Evolutionary conservation across 805 yeast species (phyloP).

Genomic region (Dipodascus albidus): DNA sequence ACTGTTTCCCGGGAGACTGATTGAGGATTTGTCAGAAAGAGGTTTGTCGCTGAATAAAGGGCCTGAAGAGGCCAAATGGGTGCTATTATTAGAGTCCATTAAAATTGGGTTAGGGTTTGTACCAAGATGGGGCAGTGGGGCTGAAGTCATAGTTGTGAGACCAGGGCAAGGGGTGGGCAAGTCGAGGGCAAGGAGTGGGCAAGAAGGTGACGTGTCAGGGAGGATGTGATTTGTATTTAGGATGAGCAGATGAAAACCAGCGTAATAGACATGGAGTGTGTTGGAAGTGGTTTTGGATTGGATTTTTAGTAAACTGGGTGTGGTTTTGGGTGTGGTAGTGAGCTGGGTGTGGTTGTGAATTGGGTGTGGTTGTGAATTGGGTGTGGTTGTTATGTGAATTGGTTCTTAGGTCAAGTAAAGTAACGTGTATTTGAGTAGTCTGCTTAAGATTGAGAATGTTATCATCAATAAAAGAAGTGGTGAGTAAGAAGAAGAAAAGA

Average conservation of each 20-base stretch:
- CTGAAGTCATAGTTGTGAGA: not conserved
- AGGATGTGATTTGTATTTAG: not conserved
- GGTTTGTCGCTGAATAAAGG: not conserved
- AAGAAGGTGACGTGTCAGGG: not conserved
- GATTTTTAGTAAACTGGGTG: too few species aligned
- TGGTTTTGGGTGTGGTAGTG: too few species aligned
- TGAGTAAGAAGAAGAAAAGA: not conserved
- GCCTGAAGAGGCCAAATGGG: not conserved
- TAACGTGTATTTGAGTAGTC: not conserved
- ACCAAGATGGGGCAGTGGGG: not conserved
- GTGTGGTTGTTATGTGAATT: not conserved
- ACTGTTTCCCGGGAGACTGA: not conserved
- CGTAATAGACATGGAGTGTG: not conserved
- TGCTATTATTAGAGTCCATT: not conserved
- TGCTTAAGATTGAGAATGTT: too few species aligned
- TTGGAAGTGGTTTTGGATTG: not conserved
- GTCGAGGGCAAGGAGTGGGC: not conserved
- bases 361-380: not conserved
- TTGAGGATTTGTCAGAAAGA: not conserved
- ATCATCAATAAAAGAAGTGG: not conserved
- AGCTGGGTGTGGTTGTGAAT: too few species aligned
- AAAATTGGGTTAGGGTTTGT: not conserved
- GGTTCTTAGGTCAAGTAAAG: not conserved
- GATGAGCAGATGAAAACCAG: not conserved
- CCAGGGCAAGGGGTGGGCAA: not conserved